Base-by-base conservation (phyloP, 306 rosid genomes). In the Potentilla sterilis region DNA sequence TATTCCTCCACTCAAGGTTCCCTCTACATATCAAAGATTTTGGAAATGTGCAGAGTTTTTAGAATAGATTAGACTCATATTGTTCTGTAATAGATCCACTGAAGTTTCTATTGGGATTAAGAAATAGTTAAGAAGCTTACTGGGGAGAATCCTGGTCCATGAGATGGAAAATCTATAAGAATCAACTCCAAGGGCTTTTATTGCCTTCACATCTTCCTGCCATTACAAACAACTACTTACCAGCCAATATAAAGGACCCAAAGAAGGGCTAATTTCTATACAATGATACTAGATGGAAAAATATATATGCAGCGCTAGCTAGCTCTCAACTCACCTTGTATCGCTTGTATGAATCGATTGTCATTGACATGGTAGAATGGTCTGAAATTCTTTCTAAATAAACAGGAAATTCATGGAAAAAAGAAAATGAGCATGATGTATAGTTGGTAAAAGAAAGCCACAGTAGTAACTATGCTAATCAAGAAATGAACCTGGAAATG, bases 121-220 rank as follows among this genome's bases (percentile, higher is more conserved):
- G 54, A 1, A 43, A 8, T 14, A 66, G 28, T 7, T 55, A 12
- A 73, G 68, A 65, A 41, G 24, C 2, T 63, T 80, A 84, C 84
- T 66, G 0, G 84, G 87, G 2, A 84, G 7, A 64, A 84, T 34
- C 63, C 87, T 80, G 22, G 74, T 77, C 87, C 87, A 84, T 0
- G 75, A 47, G 68, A 84, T 74, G 6, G 87, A 84, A 18, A 80
- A 69, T 77, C 80, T 70, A 10, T 84, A 78, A 64, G 74, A 2
- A 18, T 77, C 59, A 28, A 77, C 43, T 65, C 87, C 84, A 34
- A 84, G 80, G 11, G 32, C 9, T 66, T 80, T 83, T 19, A 83
- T 6, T 16, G 6, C 6, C 32, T 40, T 24, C 54, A 83, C 79
- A 9, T 83, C 87, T 35, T 80, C 75, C 87, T 83, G 10, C 11